A percentile compares a stretch with the other conserved stretches of the same genome.
These are phyloP conservation scores for Cercospora sojina DNA, from an alignment of 2,329 filamentous ascomycete genomes.

Conservation along the genomic window DNA sequence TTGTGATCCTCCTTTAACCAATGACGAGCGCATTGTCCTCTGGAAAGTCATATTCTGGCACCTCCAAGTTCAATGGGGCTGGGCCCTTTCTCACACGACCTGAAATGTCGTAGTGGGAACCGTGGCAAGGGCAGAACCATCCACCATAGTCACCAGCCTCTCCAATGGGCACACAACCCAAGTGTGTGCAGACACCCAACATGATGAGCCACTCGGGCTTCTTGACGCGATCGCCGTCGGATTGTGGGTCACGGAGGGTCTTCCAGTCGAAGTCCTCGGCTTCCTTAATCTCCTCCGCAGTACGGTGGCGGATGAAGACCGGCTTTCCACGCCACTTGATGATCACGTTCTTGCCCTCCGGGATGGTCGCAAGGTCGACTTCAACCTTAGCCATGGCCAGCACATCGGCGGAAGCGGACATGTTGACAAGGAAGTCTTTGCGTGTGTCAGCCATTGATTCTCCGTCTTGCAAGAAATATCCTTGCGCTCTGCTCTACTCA, in stretches of 20 bases:
- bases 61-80: constrained; percentile 94
- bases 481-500: constrained; percentile 51
- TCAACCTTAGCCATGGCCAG: constrained; percentile 99
- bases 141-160: constrained; percentile 97
- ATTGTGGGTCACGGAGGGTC: constrained; percentile 83
- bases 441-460: constrained; percentile 20
- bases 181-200: constrained; percentile 98
- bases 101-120: constrained; percentile 99
- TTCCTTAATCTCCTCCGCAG: constrained; percentile 86
- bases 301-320: constrained; percentile 99
- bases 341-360: constrained; percentile 99
- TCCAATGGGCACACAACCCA: constrained; percentile 98
- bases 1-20: constrained; percentile 65
- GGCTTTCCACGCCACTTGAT: constrained; percentile 99
- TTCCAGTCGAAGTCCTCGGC: constrained; percentile 85
- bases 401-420: constrained; percentile 98
- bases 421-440: constrained; percentile 98
- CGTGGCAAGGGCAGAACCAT: constrained; percentile 99
- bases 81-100: constrained; percentile 97
- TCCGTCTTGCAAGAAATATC: not conserved
- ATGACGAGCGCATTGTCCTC: constrained; percentile 86
- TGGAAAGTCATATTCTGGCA: constrained; percentile 88
- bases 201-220: constrained; percentile 99
- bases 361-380: constrained; percentile 86
- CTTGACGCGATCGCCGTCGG: constrained; percentile 91